Evolutionary conservation across 441 rosid genomes (phyloP).

Genomic region (Raphanus hybrid): DNA sequence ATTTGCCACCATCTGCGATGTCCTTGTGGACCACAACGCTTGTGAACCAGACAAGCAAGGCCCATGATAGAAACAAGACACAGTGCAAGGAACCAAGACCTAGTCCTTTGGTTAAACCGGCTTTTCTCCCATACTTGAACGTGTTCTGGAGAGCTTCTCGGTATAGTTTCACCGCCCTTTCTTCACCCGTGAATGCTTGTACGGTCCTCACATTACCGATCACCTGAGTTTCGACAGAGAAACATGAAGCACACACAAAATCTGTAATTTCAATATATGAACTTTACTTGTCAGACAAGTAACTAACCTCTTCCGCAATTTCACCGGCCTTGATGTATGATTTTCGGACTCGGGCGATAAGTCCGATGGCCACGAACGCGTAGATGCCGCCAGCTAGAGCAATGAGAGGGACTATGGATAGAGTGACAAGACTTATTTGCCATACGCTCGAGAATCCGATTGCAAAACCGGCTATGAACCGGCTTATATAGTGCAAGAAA

Average conservation of each 20-base stretch:
- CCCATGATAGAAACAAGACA: slow-evolving; percentile 92
- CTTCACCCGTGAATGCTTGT: slow-evolving; percentile 95
- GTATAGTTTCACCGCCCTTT: slow-evolving; percentile 74
- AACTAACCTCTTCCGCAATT: slow-evolving; percentile 91
- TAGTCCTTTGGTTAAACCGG: slow-evolving; percentile 88
- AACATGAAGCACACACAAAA: background rate
- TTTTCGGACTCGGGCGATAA: slow-evolving; percentile 75
- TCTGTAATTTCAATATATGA: background rate
- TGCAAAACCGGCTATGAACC: slow-evolving; percentile 83
- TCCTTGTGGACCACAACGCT: slow-evolving; percentile 83
- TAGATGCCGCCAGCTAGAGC: slow-evolving; percentile 94
- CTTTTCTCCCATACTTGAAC: slow-evolving; percentile 74
- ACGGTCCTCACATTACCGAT: slow-evolving; percentile 95
- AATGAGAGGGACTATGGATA: slow-evolving; percentile 90
- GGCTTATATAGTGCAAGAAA: slow-evolving; percentile 91
- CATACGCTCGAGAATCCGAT: slow-evolving; percentile 86
- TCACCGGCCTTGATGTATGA: slow-evolving; percentile 95
- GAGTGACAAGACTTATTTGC: slow-evolving; percentile 95
- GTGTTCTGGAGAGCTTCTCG: slow-evolving; percentile 71
- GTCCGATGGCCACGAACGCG: slow-evolving; percentile 88
- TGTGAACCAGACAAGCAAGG: slow-evolving; percentile 92
- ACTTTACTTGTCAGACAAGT: slow-evolving; percentile 10
- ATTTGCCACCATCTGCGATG: slow-evolving; percentile 85
- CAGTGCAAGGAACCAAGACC: slow-evolving; percentile 89
- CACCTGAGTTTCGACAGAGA: slow-evolving; percentile 51